Evolutionary conservation across 768 basidiomycete genomes (phyloP).

Genomic region (Pisolithus marmoratus): DNA sequence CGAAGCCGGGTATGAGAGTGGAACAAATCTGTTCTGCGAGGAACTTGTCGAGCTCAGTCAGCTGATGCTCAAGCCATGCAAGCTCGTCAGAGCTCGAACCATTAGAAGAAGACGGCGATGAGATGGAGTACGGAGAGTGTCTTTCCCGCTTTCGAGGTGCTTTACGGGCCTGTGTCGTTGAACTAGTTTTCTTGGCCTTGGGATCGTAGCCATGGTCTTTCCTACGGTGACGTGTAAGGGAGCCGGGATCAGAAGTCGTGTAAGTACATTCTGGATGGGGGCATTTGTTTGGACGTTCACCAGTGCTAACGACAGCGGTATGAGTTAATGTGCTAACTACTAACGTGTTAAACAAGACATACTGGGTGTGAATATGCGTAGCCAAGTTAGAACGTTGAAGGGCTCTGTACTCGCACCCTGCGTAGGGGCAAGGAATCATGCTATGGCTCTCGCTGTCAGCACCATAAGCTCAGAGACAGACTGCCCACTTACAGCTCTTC

Average conservation of each 20-base stretch:
- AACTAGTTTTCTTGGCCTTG: background rate
- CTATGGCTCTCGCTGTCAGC: conserved; percentile 12
- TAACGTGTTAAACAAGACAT: conserved; percentile 6
- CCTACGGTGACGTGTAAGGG: conserved; percentile 22
- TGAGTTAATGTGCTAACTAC: background rate
- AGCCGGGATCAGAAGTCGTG: conserved; percentile 20
- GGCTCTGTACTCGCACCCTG: conserved; percentile 15
- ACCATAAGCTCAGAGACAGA: background rate
- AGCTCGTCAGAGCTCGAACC: background rate
- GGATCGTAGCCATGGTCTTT: conserved; percentile 18
- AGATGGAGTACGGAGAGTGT: background rate
- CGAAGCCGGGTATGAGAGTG: background rate
- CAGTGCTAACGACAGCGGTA: conserved; percentile 11
- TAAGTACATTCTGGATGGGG: conserved; percentile 15
- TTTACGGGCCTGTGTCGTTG: background rate
- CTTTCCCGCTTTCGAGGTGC: background rate
- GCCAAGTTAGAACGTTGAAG: conserved; percentile 25
- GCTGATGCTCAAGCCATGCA: background rate
- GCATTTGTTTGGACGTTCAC: conserved; percentile 14
- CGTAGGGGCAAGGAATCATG: conserved; percentile 17
- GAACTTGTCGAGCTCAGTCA: background rate
- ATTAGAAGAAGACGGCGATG: background rate
- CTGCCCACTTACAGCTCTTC: conserved; percentile 16
- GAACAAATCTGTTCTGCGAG: background rate
- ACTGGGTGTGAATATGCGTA: conserved; percentile 27